Base-by-base conservation (phyloP, 2,329 filamentous ascomycete genomes). In the Aspergillus pseudoviridinutans region DNA sequence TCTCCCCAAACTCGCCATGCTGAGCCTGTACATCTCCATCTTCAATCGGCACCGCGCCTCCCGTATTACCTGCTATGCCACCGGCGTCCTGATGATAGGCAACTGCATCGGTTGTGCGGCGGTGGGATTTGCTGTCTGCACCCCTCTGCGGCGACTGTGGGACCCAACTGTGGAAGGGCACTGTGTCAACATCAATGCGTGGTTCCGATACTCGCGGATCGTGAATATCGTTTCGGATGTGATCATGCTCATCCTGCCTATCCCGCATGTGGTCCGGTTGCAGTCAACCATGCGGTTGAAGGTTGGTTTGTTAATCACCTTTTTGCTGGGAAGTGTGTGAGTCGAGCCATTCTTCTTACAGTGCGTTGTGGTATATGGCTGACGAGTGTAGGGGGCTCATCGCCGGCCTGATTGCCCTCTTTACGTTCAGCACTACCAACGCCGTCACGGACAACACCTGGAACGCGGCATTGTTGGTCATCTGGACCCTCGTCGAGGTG, bases 211-310 rank as follows among this genome's bases (percentile, higher is more conserved):
- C 66, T 64, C 57, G 53, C 68, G 64, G 52, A 68, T 75, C 24
- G 70, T 72, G 5, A 75, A 75, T 53, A 73, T 76, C n/a, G 50
- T 69, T 6, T 73, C 74, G 22, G 73, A 76, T 56, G 56, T 69
- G 3, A 59, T 71, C 4, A 61, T 77, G 53, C 61, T 76, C 1
- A 24, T 69, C 2, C 58, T 76, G 7, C 74, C 75, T 3, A 60
- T 75, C 28, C 73, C 73, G 1, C 44, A 47, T 27, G 44, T 47
- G 3, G 90, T 80, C n/a, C 90, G 82, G 72, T 91, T 91, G 71
- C 92, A 92, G 8, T 82, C 78, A 0, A 87, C 86, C 28, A 92
- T 78, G n/a, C 89, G 87, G 74, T 88, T 91, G 71, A 91, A 91
- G 1, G 91, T 88, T 61, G 87, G 84, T 57, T 89, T 89, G 70